A percentile compares a stretch with the other conserved stretches of the same genome.
These are phyloP conservation scores for Rhizoclosmatium globosum DNA, from an alignment of 192 early-diverging fungal genomes.

Conservation along the genomic window DNA sequence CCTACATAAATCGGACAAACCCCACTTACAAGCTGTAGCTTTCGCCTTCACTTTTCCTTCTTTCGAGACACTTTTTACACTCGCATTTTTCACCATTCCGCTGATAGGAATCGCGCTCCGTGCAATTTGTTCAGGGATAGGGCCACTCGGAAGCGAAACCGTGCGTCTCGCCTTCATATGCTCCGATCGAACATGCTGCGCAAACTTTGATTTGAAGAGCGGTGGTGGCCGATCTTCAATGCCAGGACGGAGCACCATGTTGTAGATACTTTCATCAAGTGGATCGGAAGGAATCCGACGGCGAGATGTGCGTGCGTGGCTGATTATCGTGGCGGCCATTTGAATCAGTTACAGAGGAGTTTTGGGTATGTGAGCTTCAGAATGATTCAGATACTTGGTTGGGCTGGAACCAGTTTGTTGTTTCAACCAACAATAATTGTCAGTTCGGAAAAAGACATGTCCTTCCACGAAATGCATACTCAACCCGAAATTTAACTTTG, in stretches of 20 bases:
- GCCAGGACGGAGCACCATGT: slow-evolving; percentile 43
- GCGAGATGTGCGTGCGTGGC: background rate
- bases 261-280: slow-evolving; percentile 50
- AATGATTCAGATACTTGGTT: background rate
- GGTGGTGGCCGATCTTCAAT: slow-evolving; percentile 37
- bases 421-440: background rate
- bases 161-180: slow-evolving; percentile 20
- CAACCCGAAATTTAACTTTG: too few species aligned
- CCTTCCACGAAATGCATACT: too few species aligned
- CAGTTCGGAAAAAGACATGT: background rate
- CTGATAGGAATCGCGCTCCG: background rate
- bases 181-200: slow-evolving; percentile 43
- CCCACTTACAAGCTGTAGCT: too few species aligned
- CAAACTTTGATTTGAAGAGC: slow-evolving; percentile 41
- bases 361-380: background rate
- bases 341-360: background rate
- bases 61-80: background rate
- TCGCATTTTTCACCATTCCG: background rate
- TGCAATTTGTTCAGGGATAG: background rate
- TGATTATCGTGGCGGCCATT: slow-evolving; percentile 40
- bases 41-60: background rate
- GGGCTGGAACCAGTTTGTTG: background rate
- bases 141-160: slow-evolving; percentile 6
- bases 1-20: background rate
- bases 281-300: slow-evolving; percentile 40